Percentiles rank a stretch among this genome's conserved stretches.
Evolutionary conservation across 2,329 filamentous ascomycete species (phyloP).

Genomic region (Amylocarpus encephaloides): DNA sequence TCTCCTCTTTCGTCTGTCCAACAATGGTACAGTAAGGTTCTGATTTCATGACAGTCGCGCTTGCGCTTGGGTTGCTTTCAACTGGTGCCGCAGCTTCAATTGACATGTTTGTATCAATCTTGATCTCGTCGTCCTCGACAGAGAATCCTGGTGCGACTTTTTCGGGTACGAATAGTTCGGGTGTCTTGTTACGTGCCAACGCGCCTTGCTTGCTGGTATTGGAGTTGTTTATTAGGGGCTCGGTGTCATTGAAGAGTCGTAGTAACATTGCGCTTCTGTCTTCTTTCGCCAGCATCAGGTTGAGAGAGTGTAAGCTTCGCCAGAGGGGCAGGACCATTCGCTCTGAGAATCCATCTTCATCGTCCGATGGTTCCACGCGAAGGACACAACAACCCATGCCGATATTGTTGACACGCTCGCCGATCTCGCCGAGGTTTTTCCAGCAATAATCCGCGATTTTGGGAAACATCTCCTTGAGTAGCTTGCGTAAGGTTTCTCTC

Average conservation of each 20-base stretch:
- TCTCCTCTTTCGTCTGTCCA: slow-evolving; percentile 10
- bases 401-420: slow-evolving; percentile 71
- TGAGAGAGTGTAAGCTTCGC: slow-evolving; percentile 86
- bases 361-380: slow-evolving; percentile 68
- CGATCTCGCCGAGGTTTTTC: slow-evolving; percentile 78
- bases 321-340: slow-evolving; percentile 86
- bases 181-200: slow-evolving; percentile 2
- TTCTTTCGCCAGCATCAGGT: slow-evolving; percentile 97
- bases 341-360: slow-evolving; percentile 59
- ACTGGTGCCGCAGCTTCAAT: slow-evolving; percentile 21
- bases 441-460: slow-evolving; percentile 71
- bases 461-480: slow-evolving; percentile 96
- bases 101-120: slow-evolving; percentile 5
- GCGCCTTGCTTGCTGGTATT: slow-evolving; percentile 16
- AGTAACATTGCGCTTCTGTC: slow-evolving; percentile 89
- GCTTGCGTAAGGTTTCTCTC: slow-evolving; percentile 71
- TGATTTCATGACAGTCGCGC: slow-evolving; percentile 17
- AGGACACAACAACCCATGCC: slow-evolving; percentile 90
- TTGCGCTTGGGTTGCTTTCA: slow-evolving; percentile 2
- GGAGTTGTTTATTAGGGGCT: slow-evolving; percentile 63
- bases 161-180: neutral
- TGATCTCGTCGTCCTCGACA: slow-evolving; percentile 18
- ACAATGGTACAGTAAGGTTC: slow-evolving; percentile 23
- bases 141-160: slow-evolving; percentile 18
- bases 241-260: slow-evolving; percentile 82